Conservation (phyloP, 2,329 filamentous ascomycete species). For the Fusarium piperis region DNA sequence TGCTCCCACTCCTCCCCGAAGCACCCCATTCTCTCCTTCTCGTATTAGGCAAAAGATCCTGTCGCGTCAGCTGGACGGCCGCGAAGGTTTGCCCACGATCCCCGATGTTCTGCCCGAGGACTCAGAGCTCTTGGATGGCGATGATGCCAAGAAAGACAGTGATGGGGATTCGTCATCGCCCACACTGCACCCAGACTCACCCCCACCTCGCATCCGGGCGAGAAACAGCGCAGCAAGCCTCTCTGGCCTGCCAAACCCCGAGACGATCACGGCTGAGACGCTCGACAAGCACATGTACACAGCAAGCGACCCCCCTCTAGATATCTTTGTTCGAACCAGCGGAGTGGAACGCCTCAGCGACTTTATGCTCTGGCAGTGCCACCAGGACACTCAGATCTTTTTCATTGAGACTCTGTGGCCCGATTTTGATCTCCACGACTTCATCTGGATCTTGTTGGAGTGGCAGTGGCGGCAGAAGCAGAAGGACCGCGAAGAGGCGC, state of each 20-base stretch:
- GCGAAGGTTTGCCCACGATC: slow-evolving; percentile 60
- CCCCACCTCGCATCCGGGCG: slow-evolving; percentile 51
- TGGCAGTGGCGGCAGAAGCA: slow-evolving; percentile 79
- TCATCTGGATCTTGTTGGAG: slow-evolving; percentile 90
- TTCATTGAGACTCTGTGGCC: slow-evolving; percentile 95
- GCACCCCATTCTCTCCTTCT: slow-evolving; percentile 84
- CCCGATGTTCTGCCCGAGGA: slow-evolving; percentile 58
- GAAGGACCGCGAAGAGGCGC: slow-evolving; percentile 60
- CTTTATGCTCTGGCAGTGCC: slow-evolving; percentile 99
- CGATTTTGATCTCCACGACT: slow-evolving; percentile 93
- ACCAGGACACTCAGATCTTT: slow-evolving; percentile 90
- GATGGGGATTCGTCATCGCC: slow-evolving; percentile 69
- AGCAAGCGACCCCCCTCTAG: slow-evolving; percentile 83
- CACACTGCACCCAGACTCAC: slow-evolving; percentile 65
- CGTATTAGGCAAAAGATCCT: slow-evolving; percentile 89
- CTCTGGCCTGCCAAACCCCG: slow-evolving; percentile 73
- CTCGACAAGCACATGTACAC: slow-evolving; percentile 91
- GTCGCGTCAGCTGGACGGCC: slow-evolving; percentile 66
- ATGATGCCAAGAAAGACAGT: slow-evolving; percentile 53
- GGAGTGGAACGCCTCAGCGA: slow-evolving; percentile 93
- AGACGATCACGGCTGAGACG: slow-evolving; percentile 85
- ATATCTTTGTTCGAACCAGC: slow-evolving; percentile 91
- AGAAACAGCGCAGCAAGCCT: slow-evolving; percentile 48
- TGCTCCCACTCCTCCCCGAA: slow-evolving; percentile 71
- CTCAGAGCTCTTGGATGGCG: slow-evolving; percentile 54